These are phyloP conservation scores for Sporothrix schenckii DNA, from an alignment of 2,329 filamentous ascomycete genomes.

Conservation along the genomic window DNA sequence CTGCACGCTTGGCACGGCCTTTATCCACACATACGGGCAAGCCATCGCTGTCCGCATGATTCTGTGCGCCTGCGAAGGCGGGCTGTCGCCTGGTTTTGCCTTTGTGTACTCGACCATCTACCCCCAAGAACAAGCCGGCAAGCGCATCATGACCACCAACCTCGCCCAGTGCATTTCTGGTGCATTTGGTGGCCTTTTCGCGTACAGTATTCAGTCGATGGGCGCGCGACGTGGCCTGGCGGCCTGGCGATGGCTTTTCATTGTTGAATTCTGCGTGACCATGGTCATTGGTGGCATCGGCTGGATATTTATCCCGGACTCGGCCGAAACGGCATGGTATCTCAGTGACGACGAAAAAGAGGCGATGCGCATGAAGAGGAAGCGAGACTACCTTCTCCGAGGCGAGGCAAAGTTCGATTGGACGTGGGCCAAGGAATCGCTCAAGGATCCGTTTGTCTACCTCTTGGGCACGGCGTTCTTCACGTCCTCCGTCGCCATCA, in stretches of 20 bases:
- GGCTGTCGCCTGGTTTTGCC: conserved; percentile 39
- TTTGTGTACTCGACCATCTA: conserved; percentile 42
- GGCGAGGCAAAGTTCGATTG: conserved; percentile 22
- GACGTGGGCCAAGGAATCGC: conserved; percentile 3
- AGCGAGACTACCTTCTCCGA: conserved; percentile 12
- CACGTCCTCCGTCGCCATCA: conserved; percentile 29
- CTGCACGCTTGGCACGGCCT: conserved; percentile 30
- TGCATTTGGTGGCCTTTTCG: conserved; percentile 36
- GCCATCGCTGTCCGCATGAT: conserved; percentile 30
- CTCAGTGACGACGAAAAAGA: conserved; percentile 23
- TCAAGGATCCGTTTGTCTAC: conserved; percentile 27
- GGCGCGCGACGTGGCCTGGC: conserved; percentile 48
- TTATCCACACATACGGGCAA: conserved; percentile 31
- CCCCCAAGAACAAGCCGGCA: conserved; percentile 39
- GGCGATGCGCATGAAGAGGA: conserved; percentile 18
- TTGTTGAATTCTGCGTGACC: conserved; percentile 43
- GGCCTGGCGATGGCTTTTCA: conserved; percentile 54
- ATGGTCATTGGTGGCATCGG: conserved; percentile 19
- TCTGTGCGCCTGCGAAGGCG: conserved; percentile 38
- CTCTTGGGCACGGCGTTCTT: conserved; percentile 22
- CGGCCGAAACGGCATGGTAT: conserved; percentile 29
- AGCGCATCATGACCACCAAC: conserved; percentile 38
- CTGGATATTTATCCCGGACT: not conserved
- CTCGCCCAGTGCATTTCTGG: conserved; percentile 38
- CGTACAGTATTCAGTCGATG: conserved; percentile 41